A percentile compares a stretch with the other conserved stretches of the same genome.
Conservation (phyloP, 768 basidiomycete species). For the Auricularia sp. region DNA sequence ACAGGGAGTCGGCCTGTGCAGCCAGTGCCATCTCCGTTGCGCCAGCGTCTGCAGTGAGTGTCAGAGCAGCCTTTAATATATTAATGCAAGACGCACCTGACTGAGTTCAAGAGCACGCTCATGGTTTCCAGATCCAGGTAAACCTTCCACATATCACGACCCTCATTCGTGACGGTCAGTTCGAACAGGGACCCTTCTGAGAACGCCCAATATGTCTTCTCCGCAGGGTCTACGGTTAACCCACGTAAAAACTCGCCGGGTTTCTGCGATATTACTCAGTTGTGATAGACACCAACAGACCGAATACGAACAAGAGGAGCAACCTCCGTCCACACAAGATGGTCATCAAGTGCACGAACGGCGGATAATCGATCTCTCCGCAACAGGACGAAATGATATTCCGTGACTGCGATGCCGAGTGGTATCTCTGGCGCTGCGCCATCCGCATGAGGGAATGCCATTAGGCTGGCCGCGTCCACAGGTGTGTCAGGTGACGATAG, state of each 20-base stretch:
- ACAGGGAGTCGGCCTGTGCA: conserved; percentile 72
- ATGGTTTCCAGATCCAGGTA: conserved; percentile 67
- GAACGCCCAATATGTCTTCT: conserved; percentile 89
- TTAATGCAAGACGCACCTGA: conserved; percentile 41
- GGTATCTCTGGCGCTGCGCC: conserved; percentile 39
- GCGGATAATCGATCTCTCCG: conserved; percentile 71
- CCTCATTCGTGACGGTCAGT: conserved; percentile 75
- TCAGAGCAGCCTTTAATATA: not conserved
- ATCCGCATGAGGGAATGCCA: conserved; percentile 55
- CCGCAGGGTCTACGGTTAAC: conserved; percentile 72
- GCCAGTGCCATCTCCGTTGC: conserved; percentile 83
- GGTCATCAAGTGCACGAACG: conserved; percentile 71
- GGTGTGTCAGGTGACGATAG: conserved; percentile 64
- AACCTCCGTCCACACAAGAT: conserved; percentile 71
- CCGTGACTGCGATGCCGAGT: conserved; percentile 70
- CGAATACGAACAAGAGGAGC: conserved; percentile 57
- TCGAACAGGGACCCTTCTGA: conserved; percentile 86
- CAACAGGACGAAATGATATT: conserved; percentile 85
- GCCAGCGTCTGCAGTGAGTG: conserved; percentile 48
- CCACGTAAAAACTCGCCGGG: conserved; percentile 62
- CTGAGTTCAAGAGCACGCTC: conserved; percentile 73
- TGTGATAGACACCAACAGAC: not conserved
- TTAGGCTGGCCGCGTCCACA: conserved; percentile 65
- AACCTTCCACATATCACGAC: conserved; percentile 89
- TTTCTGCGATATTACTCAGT: conserved; percentile 39